Evolutionary conservation across 768 basidiomycete species (phyloP).

Genomic region (Cystobasidium onofrii): DNA sequence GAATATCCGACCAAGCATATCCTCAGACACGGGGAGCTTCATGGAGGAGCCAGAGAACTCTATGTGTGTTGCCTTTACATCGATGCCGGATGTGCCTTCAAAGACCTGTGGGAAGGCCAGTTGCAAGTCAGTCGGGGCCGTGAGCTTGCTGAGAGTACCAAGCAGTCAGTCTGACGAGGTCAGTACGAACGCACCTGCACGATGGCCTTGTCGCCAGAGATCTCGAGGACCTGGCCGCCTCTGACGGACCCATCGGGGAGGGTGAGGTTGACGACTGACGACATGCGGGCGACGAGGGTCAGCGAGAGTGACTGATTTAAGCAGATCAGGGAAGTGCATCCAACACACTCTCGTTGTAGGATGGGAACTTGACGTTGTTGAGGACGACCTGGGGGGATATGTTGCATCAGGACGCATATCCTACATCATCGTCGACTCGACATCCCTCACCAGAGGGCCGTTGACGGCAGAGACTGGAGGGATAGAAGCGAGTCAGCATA

Average conservation of each 20-base stretch:
- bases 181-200: conserved; percentile 59
- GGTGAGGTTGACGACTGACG: conserved; percentile 27
- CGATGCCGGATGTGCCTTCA: conserved; percentile 93
- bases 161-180: too few species aligned
- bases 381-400: conserved; percentile 30
- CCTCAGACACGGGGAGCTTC: conserved; percentile 97
- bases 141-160: too few species aligned
- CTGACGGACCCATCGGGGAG: conserved; percentile 58
- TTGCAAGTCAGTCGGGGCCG: too few species aligned
- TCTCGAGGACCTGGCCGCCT: conserved; percentile 95
- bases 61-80: conserved; percentile 94
- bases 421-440: background rate
- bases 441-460: conserved; percentile 6
- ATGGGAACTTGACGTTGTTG: conserved; percentile 25
- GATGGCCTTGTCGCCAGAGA: conserved; percentile 96
- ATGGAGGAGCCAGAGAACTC: conserved; percentile 97
- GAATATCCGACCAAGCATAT: conserved; percentile 98
- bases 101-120: conserved; percentile 65
- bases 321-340: background rate
- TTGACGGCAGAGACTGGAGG: conserved; percentile 26
- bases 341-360: conserved; percentile 24
- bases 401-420: background rate
- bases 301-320: too few species aligned
- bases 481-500: background rate
- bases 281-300: background rate